Conservation (phyloP, 108 stramenopile species). For the Skeletonema potamos region DNA sequence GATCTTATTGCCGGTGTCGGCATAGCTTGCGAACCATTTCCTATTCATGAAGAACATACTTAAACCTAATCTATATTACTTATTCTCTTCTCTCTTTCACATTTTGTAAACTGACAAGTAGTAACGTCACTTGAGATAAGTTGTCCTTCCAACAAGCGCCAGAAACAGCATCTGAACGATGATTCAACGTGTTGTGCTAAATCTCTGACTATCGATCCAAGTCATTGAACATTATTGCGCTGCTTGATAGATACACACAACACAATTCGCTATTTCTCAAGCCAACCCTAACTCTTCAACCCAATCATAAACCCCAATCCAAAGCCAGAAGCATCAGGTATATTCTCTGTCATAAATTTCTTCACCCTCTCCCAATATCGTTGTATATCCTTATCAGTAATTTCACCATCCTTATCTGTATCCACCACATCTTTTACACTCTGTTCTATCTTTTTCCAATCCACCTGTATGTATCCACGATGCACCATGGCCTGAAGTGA, state of each 20-base stretch:
- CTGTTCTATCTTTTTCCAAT: conserved; percentile 84
- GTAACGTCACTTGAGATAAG: no score
- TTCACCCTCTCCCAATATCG: conserved; percentile 80
- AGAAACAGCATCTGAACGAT: no score
- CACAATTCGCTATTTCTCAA: neutral
- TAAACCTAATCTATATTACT: neutral
- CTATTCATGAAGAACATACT: no score
- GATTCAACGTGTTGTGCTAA: no score
- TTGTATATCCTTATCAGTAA: conserved; percentile 62
- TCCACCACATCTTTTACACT: conserved; percentile 65
- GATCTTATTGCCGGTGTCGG: neutral
- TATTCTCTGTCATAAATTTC: conserved; percentile 66
- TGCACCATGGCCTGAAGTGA: conserved; percentile 65
- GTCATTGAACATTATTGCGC: no score
- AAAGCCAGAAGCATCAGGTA: conserved; percentile 88
- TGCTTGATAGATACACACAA: neutral
- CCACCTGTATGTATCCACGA: conserved; percentile 78
- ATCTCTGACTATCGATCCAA: no score
- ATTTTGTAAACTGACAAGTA: no score
- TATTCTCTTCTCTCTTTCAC: neutral
- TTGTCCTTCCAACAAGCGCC: no score
- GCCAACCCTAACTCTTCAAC: conserved; percentile 28
- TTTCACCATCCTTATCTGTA: conserved; percentile 43
- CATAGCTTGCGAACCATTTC: neutral
- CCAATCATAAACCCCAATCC: conserved; percentile 85